phyloP scores from a whole-genome alignment of 306 rosid species.

The Phaseolus lunatus region DNA sequence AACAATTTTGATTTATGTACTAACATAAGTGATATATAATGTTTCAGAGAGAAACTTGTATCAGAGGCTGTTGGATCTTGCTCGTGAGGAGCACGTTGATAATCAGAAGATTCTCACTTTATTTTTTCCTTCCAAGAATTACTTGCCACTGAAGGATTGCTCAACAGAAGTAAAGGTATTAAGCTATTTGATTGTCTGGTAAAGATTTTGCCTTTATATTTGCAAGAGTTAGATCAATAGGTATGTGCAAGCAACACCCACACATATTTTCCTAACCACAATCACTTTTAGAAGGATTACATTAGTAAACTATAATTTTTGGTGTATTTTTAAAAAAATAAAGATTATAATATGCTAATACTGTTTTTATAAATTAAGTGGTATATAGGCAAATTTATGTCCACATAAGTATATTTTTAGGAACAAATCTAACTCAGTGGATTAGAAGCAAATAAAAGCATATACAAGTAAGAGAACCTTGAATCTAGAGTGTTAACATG shows the following conservation, averaged over 20 bases:
- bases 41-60: slow-evolving; percentile 60
- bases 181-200: slow-evolving; percentile 7
- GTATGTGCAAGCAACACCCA: background rate
- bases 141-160: slow-evolving; percentile 61
- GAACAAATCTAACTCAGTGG: background rate
- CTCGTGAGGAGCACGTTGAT: slow-evolving; percentile 45
- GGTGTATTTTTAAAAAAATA: too few relatives aligned
- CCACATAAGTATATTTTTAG: too few relatives aligned
- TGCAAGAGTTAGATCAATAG: background rate
- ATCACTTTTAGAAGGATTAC: too few relatives aligned
- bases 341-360: too few relatives aligned
- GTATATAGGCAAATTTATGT: too few relatives aligned
- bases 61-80: slow-evolving; percentile 52
- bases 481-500: background rate
- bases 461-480: background rate
- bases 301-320: too few relatives aligned
- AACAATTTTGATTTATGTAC: background rate
- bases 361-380: too few relatives aligned
- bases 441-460: background rate
- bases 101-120: slow-evolving; percentile 65
- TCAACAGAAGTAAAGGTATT: slow-evolving; percentile 59
- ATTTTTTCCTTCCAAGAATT: slow-evolving; percentile 58
- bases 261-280: too few relatives aligned
- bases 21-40: slow-evolving; percentile 28
- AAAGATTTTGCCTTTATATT: slow-evolving; percentile 3